A percentile compares a stretch with the other conserved stretches of the same genome.
Conservation (phyloP, 352 stramenopile genomes). For the Globisporangium polare region DNA sequence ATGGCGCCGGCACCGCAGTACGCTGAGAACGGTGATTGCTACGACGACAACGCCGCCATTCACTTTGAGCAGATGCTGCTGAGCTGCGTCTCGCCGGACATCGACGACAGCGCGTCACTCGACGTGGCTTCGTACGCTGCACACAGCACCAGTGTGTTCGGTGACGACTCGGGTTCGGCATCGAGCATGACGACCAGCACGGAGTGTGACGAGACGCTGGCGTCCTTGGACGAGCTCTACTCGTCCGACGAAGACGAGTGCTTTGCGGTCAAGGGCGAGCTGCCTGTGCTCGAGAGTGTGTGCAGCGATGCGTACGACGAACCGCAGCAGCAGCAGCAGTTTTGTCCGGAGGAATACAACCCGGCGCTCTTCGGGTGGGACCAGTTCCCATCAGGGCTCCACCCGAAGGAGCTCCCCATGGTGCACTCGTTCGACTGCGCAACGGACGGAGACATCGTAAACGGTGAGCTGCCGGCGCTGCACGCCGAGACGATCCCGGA, state of each 20-base stretch:
- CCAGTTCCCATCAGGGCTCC: neutral
- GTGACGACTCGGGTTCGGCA: neutral
- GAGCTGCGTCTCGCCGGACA: slow-evolving; percentile 1
- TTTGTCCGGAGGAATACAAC: neutral
- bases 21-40: neutral
- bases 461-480: neutral
- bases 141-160: slow-evolving; percentile 1
- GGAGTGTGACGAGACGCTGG: slow-evolving; percentile 6
- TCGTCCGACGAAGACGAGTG: neutral
- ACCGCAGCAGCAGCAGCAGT: neutral
- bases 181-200: slow-evolving; percentile 6
- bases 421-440: neutral
- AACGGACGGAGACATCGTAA: neutral
- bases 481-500: neutral
- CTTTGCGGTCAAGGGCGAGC: slow-evolving; percentile 7
- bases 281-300: slow-evolving; percentile 1
- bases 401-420: slow-evolving; percentile 1
- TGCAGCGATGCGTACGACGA: neutral
- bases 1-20: neutral
- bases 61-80: slow-evolving; percentile 9
- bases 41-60: slow-evolving; percentile 2
- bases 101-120: neutral
- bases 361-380: slow-evolving; percentile 7
- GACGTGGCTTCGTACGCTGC: neutral
- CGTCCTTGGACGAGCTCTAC: slow-evolving; percentile 10